Conservation (phyloP, 176 grass and related monocot genomes). For the Hyparrhenia diplandra region DNA sequence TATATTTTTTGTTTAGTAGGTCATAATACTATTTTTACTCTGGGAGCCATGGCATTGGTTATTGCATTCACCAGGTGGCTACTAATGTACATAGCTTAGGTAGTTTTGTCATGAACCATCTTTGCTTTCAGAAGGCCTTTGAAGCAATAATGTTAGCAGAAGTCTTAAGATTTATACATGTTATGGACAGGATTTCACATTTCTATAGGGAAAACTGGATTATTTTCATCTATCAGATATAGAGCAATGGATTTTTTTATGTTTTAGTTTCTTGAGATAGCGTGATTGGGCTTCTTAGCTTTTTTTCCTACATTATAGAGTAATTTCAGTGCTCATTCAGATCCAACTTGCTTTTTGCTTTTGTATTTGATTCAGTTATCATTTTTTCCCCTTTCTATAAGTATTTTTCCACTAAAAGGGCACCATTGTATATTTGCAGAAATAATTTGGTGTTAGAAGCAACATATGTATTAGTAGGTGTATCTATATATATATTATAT, state of each 20-base stretch:
- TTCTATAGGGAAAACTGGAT: slow-evolving; percentile 10
- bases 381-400: not conserved
- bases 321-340: not conserved
- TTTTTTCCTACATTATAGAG: not conserved
- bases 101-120: not conserved
- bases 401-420: not conserved
- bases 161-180: not conserved
- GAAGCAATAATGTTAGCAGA: not conserved
- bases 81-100: not conserved
- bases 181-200: not conserved
- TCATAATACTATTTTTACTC: not conserved
- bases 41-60: not conserved
- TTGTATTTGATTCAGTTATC: not conserved
- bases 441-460: not conserved
- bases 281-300: not conserved
- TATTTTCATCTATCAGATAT: not conserved
- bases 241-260: not conserved
- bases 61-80: not conserved
- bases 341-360: slow-evolving; percentile 3
- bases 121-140: not conserved
- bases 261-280: slow-evolving; percentile 2
- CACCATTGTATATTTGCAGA: not conserved
- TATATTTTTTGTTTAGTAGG: not conserved
- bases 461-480: too few relatives aligned
- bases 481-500: too few relatives aligned